These are phyloP conservation scores for Pythium brachiatum DNA, from an alignment of 352 stramenopile species.

Conservation along the genomic window DNA sequence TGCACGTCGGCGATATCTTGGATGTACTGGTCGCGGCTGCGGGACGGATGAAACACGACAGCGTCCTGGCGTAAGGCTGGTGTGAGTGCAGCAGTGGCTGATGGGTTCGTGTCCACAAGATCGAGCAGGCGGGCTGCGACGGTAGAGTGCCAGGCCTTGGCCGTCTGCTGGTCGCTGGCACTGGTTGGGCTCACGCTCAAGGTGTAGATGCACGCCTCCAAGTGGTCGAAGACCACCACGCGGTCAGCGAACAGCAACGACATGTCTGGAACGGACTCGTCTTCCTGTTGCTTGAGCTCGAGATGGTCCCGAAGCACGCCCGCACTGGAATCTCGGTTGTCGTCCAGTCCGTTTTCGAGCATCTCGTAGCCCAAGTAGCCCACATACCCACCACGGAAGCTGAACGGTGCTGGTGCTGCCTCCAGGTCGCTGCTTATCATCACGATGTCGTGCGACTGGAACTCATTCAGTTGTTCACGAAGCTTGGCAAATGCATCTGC, in stretches of 20 bases:
- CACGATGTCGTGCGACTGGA: slow-evolving; percentile 37
- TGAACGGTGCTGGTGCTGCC: slow-evolving; percentile 49
- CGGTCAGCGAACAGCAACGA: slow-evolving; percentile 91
- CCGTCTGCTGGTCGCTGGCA: slow-evolving; percentile 8
- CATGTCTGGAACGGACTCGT: slow-evolving; percentile 69
- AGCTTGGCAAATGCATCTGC: slow-evolving; percentile 32
- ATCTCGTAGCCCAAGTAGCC: slow-evolving; percentile 89
- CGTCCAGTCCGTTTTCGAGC: slow-evolving; percentile 34
- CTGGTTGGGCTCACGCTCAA: slow-evolving; percentile 47
- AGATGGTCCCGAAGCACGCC: slow-evolving; percentile 32
- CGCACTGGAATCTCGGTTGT: slow-evolving; percentile 19
- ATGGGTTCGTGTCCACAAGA: slow-evolving; percentile 4
- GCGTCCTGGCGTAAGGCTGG: not conserved
- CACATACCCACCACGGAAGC: slow-evolving; percentile 81
- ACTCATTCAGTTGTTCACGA: slow-evolving; percentile 33
- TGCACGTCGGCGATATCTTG: slow-evolving; percentile 86
- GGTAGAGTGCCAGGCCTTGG: slow-evolving; percentile 24
- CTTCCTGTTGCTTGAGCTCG: slow-evolving; percentile 18
- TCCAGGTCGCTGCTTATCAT: slow-evolving; percentile 5
- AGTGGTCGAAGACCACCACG: slow-evolving; percentile 89
- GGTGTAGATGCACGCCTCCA: slow-evolving; percentile 68
- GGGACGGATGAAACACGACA: slow-evolving; percentile 61
- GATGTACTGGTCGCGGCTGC: slow-evolving; percentile 77
- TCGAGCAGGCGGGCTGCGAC: slow-evolving; percentile 24
- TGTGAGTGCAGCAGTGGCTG: not conserved